These are phyloP conservation scores for Taphrina deformans DNA, from an alignment of 1,139 yeast species.

Conservation along the genomic window DNA sequence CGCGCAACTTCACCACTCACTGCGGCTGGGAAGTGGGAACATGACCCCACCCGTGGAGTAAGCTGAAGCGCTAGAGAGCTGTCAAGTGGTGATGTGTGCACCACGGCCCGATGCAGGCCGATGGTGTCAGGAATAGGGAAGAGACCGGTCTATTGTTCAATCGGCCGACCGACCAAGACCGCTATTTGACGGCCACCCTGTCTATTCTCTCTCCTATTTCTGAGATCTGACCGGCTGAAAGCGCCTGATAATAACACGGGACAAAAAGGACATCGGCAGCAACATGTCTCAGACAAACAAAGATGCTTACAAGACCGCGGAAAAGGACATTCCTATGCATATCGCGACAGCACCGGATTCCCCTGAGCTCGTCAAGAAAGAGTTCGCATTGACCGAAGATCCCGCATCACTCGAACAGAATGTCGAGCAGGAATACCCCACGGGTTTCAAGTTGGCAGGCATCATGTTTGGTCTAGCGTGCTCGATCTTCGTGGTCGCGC, in stretches of 20 bases:
- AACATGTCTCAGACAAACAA: not conserved
- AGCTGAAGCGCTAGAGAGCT: too few species aligned
- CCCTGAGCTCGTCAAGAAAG: not conserved
- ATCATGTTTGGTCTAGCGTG: constrained; percentile 51
- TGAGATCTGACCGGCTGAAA: too few species aligned
- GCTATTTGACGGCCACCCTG: too few species aligned
- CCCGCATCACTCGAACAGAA: not conserved
- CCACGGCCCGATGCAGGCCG: not conserved
- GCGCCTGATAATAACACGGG: too few species aligned
- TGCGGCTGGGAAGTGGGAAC: too few species aligned
- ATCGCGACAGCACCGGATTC: not conserved
- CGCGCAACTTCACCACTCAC: too few species aligned
- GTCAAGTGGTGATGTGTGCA: not conserved
- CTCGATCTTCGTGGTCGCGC: constrained; percentile 59
- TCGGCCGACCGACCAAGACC: not conserved
- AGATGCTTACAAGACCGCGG: not conserved
- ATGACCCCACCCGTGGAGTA: too few species aligned
- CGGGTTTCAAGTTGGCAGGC: constrained; percentile 42
- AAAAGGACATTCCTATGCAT: not conserved
- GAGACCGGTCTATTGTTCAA: not conserved
- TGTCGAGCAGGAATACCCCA: constrained; percentile 8
- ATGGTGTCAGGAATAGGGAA: not conserved
- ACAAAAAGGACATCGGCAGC: too few species aligned
- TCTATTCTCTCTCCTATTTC: too few species aligned
- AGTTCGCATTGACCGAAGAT: not conserved